phyloP scores from a whole-genome alignment of 176 grass and related monocot species.

The Olyra latifolia region DNA sequence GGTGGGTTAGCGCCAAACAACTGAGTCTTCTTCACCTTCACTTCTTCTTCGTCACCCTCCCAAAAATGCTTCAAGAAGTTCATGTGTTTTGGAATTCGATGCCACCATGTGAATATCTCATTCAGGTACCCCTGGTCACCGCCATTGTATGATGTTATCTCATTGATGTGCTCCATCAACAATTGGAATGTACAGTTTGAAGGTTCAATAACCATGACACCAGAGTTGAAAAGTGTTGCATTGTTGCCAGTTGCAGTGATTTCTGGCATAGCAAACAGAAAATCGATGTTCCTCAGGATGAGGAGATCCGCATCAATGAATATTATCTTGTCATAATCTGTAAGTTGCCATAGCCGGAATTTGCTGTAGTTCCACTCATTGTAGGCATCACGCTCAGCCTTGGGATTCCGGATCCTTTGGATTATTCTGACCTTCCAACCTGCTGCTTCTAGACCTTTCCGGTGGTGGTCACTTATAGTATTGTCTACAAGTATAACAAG shows the following conservation, averaged over 20 bases:
- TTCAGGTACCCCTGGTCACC: slow-evolving; percentile 94
- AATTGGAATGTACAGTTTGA: slow-evolving; percentile 93
- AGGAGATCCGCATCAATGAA: slow-evolving; percentile 96
- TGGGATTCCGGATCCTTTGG: slow-evolving; percentile 83
- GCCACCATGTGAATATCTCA: slow-evolving; percentile 99
- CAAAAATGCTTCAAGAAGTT: slow-evolving; percentile 99
- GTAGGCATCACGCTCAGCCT: slow-evolving; percentile 83
- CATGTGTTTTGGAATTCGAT: slow-evolving; percentile 85
- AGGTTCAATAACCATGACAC: slow-evolving; percentile 90
- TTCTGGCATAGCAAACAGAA: slow-evolving; percentile 87
- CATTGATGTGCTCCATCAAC: slow-evolving; percentile 92
- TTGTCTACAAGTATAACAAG: slow-evolving; percentile 86
- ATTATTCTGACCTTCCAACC: slow-evolving; percentile 95
- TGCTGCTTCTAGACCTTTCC: slow-evolving; percentile 67
- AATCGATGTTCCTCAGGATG: slow-evolving; percentile 87
- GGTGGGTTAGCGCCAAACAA: slow-evolving; percentile 75
- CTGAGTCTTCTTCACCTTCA: slow-evolving; percentile 76
- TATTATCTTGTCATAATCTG: slow-evolving; percentile 97
- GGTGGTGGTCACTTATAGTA: slow-evolving; percentile 64
- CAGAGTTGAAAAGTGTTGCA: slow-evolving; percentile 91
- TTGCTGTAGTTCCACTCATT: slow-evolving; percentile 99
- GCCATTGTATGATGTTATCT: slow-evolving; percentile 88
- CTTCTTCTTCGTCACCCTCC: slow-evolving; percentile 80
- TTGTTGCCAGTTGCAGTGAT: slow-evolving; percentile 87
- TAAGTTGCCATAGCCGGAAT: slow-evolving; percentile 93